Conservation (phyloP, 192 early-diverging fungal genomes). For the Rhizophagus clarus region DNA sequence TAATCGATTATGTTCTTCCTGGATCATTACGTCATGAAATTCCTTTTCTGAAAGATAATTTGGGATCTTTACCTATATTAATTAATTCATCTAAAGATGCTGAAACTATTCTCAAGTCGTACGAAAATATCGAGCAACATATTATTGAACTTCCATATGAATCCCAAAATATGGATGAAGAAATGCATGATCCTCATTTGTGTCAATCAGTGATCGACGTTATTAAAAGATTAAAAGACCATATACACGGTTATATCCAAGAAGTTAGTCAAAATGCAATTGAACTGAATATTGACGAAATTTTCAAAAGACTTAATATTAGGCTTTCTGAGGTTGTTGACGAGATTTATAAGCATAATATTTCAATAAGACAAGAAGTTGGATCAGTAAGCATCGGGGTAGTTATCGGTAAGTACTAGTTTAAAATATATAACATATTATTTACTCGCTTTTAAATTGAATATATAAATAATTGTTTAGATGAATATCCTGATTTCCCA, state of each 20-base stretch:
- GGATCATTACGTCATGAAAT: neutral
- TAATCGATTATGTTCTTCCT: conserved; percentile 2
- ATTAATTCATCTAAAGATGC: conserved; percentile 21
- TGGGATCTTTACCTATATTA: conserved; percentile 9
- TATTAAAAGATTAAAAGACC: conserved; percentile 16
- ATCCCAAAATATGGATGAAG: conserved; percentile 13
- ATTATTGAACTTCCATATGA: conserved; percentile 30
- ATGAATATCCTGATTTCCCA: conserved; percentile 25
- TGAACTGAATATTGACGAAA: neutral
- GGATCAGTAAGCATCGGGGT: neutral
- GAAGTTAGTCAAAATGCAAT: neutral
- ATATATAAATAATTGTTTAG: neutral
- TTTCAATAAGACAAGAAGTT: neutral
- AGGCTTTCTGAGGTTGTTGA: neutral
- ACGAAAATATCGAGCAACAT: conserved; percentile 29
- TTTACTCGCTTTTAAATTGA: neutral
- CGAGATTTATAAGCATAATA: neutral
- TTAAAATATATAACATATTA: neutral
- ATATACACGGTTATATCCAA: neutral
- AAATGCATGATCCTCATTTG: conserved; percentile 1
- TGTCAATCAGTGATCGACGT: conserved; percentile 10
- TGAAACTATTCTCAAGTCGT: conserved; percentile 16
- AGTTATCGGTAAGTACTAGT: conserved; percentile 8
- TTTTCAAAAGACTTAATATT: neutral
- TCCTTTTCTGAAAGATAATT: neutral